These are phyloP conservation scores for Ogataea paradorogensis DNA, from an alignment of 805 yeast species.

Conservation along the genomic window DNA sequence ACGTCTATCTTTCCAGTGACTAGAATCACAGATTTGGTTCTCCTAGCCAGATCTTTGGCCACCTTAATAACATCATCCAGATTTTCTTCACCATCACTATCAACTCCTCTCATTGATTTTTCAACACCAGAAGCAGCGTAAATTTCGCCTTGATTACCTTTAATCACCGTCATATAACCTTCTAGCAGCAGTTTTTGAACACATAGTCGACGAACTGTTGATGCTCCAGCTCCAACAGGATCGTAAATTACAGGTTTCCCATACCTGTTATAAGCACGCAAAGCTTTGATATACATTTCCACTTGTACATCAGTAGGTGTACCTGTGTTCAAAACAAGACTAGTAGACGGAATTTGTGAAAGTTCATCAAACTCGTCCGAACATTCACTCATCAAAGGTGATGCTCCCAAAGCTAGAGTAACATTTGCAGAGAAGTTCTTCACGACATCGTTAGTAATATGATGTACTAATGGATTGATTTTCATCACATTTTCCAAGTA, in stretches of 20 bases:
- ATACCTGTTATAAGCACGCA: conserved; percentile 52
- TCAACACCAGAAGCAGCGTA: conserved; percentile 50
- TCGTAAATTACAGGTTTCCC: conserved; percentile 72
- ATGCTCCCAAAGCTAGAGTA: conserved; percentile 76
- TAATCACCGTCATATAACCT: conserved; percentile 65
- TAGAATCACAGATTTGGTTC: conserved; percentile 59
- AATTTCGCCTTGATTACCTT: conserved; percentile 87
- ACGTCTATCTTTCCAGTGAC: conserved; percentile 63
- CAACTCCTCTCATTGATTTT: conserved; percentile 69
- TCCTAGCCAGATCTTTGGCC: conserved; percentile 48
- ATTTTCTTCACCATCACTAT: conserved; percentile 33
- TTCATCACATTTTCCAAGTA: conserved; percentile 1
- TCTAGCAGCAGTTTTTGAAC: conserved; percentile 48
- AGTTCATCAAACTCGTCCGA: conserved; percentile 65
- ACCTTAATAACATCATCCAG: conserved; percentile 35
- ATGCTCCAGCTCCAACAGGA: conserved; percentile 93
- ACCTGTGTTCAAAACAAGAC: conserved; percentile 72
- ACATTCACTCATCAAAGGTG: conserved; percentile 86
- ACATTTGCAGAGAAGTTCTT: conserved; percentile 86
- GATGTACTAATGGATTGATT: conserved; percentile 68
- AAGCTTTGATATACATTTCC: conserved; percentile 47
- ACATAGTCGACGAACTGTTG: conserved; percentile 50
- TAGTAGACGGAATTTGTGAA: conserved; percentile 49
- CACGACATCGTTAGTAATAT: conserved; percentile 86
- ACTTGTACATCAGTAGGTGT: conserved; percentile 51